Evolutionary conservation across 208 protist species (phyloP).

Genomic region (Phytomonas sp.): DNA sequence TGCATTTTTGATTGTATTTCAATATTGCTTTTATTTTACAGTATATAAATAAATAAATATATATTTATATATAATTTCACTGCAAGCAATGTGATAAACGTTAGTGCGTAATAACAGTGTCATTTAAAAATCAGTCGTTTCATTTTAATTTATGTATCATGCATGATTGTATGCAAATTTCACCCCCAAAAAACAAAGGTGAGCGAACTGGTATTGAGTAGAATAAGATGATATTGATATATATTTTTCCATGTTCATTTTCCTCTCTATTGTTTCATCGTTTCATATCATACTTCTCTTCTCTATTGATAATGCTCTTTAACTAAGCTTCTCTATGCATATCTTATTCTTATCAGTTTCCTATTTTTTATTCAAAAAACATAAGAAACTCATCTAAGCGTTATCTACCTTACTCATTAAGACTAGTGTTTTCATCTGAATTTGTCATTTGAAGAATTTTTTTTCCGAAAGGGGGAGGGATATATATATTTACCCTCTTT

Average conservation of each 20-base stretch:
- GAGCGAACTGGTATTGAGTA: not conserved
- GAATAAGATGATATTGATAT: not conserved
- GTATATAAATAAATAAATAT: not conserved
- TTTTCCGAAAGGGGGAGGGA: not conserved
- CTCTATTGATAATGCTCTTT: not conserved
- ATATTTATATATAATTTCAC: too few relatives aligned
- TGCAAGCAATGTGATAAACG: too few relatives aligned
- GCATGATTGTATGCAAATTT: not conserved
- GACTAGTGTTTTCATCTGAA: not conserved
- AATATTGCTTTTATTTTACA: not conserved
- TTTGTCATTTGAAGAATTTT: not conserved
- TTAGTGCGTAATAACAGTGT: not conserved
- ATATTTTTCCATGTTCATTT: not conserved
- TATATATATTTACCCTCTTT: not conserved
- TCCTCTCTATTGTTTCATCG: conserved; percentile 6
- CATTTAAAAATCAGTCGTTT: not conserved
- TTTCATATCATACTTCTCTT: conserved; percentile 2
- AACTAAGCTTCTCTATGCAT: not conserved
- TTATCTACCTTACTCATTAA: not conserved
- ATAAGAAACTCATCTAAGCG: not conserved
- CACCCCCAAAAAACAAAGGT: not conserved
- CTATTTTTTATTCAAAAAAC: not conserved
- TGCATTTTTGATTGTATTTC: not conserved
- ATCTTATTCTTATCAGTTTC: not conserved
- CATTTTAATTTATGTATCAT: not conserved